phyloP scores from a whole-genome alignment of 768 basidiomycete genomes.

The Neoboletus magnificus region DNA sequence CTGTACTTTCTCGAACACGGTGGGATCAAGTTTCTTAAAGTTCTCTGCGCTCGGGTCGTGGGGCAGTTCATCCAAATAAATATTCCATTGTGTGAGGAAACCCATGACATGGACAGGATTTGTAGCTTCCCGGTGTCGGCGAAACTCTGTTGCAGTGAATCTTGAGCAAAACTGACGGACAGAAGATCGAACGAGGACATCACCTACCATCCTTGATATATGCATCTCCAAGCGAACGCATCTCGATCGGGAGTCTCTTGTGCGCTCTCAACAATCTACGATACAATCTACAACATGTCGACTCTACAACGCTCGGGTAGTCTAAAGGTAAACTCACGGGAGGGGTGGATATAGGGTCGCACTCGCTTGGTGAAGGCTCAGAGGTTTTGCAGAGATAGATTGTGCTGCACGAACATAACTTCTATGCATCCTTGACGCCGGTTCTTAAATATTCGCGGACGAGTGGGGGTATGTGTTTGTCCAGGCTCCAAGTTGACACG shows the following conservation, averaged over 20 bases:
- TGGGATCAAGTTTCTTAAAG: constrained; percentile 70
- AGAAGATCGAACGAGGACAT: neutral
- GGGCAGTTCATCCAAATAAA: constrained; percentile 77
- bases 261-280: constrained; percentile 81
- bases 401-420: constrained; percentile 25
- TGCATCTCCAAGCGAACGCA: constrained; percentile 81
- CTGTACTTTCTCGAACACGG: constrained; percentile 70
- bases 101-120: constrained; percentile 93
- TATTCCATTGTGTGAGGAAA: constrained; percentile 94
- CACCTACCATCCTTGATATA: constrained; percentile 76
- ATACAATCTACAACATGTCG: constrained; percentile 55
- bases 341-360: constrained; percentile 75
- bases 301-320: neutral
- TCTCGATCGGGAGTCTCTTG: constrained; percentile 64
- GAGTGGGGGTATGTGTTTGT: neutral
- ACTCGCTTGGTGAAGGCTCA: constrained; percentile 61
- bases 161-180: constrained; percentile 1
- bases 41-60: constrained; percentile 35
- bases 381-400: constrained; percentile 52
- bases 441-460: neutral
- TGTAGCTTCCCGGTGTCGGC: constrained; percentile 69
- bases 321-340: constrained; percentile 50
- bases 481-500: neutral
- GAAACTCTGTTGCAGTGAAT: constrained; percentile 63
- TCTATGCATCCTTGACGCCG: constrained; percentile 12